Base-by-base conservation (phyloP, 148 eudicot genomes). In the Heliosperma pusillum region DNA sequence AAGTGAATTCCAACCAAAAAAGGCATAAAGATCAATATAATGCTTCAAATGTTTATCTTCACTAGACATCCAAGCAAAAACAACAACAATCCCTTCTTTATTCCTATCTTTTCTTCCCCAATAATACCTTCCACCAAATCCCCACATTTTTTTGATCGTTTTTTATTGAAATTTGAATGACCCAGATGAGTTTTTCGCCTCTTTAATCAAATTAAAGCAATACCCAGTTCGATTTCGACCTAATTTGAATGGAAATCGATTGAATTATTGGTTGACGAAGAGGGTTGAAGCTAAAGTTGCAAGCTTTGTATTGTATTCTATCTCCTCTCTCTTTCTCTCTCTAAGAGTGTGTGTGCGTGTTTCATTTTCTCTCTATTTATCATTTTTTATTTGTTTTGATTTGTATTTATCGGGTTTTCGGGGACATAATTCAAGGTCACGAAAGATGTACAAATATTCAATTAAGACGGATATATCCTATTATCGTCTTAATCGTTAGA, bases 31-130 rank as follows among this genome's bases (percentile, higher is more conserved):
- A 73, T 90, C 87, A 50, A 88, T 86, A 69, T 94, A 91, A 79
- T 83, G 87, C 85, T 85, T 94, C 80, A 91, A 72, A 76, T 90
- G 96, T 77, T 75, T 89, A 10, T 90, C 89, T 74, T 89, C 83
- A 81, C 98, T 94, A 16, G 96, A 94, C 97, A 91, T 91, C 98
- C 98, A 94, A 33, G 91, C 95, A 36, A 89, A 94, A 24, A 88
- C 82, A 77, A 94, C 91, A 70, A 94, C 90, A 15, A 91, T 86
- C 20, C 98, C 98, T 79, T 86, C 53, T 33, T 58, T 73, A 10
- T 50, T 79, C 40, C 71, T 80, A 64, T 81, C 90, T 74, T 77
- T 87, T 45, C 89, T 93, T 58, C 95, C 93, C 98, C 98, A 94
- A 71, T 94, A 91, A 70, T 83, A 84, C 71, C 83, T 87, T 50